Base-by-base conservation (phyloP, 768 basidiomycete genomes). In the Xanthoconium stramineum region DNA sequence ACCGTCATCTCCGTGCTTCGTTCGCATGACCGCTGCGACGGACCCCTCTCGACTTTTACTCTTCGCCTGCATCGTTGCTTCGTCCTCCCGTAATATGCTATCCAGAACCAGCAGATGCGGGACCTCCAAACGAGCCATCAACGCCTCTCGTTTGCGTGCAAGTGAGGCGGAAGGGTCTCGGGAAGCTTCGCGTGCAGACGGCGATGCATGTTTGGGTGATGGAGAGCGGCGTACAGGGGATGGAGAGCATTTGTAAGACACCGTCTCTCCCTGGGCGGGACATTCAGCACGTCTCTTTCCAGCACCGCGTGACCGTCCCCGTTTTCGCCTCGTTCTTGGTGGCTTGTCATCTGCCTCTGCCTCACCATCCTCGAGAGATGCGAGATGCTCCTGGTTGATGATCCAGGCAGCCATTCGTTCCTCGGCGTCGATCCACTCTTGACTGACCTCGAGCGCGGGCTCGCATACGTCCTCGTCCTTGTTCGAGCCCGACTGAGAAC, bases 371-470 rank as follows among this genome's bases (percentile, higher is more conserved):
- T 3, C 53, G 35, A 53, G 12, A 13, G 44, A 59, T 5, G 38
- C 55, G 19, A 56, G 50, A 28, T 47, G 36, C 17, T 70, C 66
- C 32, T 51, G 17, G 28, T 54, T 46, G 24, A 49, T 62, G 58
- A 56, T 64, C 58, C 61, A 59, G 28, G 59, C 47, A 47, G 72
- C 76, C 61, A 71, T 67, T 9, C 50, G 52, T 47, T 69, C 69
- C 58, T 79, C 76, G 20, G 63, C 61, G 20, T 67, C 66, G 30
- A 72, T 53, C 68, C 77, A 75, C 7, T 57, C 58, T 32, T 73
- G 73, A 17, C 74, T 74, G 35, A 75, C 69, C 24, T 76, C 70
- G 51, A 72, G 61, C 3, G 76, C 75, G 4, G 68, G 65, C 20
- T 71, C 65, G 54, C 59, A 61, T 28, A 47, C 6, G 17, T 13